phyloP scores from a whole-genome alignment of 805 yeast genomes.

The Candida maesae region DNA sequence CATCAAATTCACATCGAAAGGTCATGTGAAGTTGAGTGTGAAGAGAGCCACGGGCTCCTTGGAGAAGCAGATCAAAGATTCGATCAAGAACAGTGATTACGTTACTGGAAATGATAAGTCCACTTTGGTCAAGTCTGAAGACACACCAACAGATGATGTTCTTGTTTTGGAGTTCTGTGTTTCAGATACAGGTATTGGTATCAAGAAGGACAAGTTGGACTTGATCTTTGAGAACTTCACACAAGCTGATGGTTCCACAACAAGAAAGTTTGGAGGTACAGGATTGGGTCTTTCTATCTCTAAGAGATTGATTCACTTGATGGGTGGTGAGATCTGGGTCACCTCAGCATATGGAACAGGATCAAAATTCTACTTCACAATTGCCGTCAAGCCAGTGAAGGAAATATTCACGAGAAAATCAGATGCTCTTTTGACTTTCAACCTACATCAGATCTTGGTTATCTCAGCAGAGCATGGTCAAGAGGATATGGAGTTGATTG shows the following conservation, averaged over 20 bases:
- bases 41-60: slow-evolving; percentile 41
- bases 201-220: slow-evolving; percentile 78
- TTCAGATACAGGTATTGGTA: slow-evolving; percentile 88
- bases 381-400: slow-evolving; percentile 70
- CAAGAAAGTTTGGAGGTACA: slow-evolving; percentile 90
- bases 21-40: slow-evolving; percentile 75
- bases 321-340: slow-evolving; percentile 96
- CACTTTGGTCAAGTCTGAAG: slow-evolving; percentile 36
- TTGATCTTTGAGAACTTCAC: slow-evolving; percentile 86
- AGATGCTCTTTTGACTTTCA: slow-evolving; percentile 69
- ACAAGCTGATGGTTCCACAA: slow-evolving; percentile 92
- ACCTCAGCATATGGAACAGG: slow-evolving; percentile 80
- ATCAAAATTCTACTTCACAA: slow-evolving; percentile 77
- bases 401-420: slow-evolving; percentile 56
- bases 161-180: slow-evolving; percentile 75
- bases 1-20: slow-evolving; percentile 79
- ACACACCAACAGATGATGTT: slow-evolving; percentile 31
- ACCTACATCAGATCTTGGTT: slow-evolving; percentile 64
- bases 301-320: slow-evolving; percentile 77
- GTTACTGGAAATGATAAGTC: slow-evolving; percentile 25
- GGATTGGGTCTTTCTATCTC: slow-evolving; percentile 88
- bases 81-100: slow-evolving; percentile 28
- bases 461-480: slow-evolving; percentile 61
- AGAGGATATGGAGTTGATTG: slow-evolving; percentile 45
- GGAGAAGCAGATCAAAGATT: slow-evolving; percentile 20